phyloP scores from a whole-genome alignment of 495 filamentous ascomycete genomes.

The Neurospora sp. region DNA sequence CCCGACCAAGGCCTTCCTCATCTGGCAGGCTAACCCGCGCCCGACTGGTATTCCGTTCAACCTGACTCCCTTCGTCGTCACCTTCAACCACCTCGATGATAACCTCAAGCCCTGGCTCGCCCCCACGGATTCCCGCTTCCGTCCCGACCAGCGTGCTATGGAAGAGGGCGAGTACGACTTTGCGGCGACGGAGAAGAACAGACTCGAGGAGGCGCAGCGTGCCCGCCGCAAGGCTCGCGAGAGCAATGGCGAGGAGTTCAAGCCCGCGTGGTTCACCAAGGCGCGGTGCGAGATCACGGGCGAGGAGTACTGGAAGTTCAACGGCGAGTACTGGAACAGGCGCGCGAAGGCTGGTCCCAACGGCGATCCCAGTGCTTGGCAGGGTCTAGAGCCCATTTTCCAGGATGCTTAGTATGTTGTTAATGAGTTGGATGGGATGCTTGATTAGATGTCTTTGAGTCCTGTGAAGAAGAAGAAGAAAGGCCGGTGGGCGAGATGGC shows the following conservation, averaged over 20 bases:
- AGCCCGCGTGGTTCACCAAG: slow-evolving; percentile 78
- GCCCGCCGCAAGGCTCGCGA: slow-evolving; percentile 66
- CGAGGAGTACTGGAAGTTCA: slow-evolving; percentile 83
- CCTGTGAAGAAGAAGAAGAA: background rate
- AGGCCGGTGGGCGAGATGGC: background rate
- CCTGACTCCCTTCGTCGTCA: slow-evolving; percentile 89
- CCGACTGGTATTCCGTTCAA: slow-evolving; percentile 90
- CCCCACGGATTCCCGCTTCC: slow-evolving; percentile 82
- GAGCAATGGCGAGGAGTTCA: slow-evolving; percentile 65
- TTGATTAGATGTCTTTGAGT: background rate
- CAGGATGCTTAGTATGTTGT: background rate
- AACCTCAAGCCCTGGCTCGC: slow-evolving; percentile 61
- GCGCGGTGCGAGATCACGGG: slow-evolving; percentile 66
- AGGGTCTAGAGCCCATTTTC: slow-evolving; percentile 41
- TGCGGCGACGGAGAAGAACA: slow-evolving; percentile 87
- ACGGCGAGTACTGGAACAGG: slow-evolving; percentile 76
- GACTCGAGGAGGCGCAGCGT: slow-evolving; percentile 89
- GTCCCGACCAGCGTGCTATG: slow-evolving; percentile 97
- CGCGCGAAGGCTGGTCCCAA: slow-evolving; percentile 44
- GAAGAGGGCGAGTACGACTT: slow-evolving; percentile 93
- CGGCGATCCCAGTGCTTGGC: slow-evolving; percentile 36
- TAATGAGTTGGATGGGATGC: background rate
- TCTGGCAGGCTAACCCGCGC: slow-evolving; percentile 81
- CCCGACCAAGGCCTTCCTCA: slow-evolving; percentile 65
- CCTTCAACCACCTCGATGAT: slow-evolving; percentile 81